Evolutionary conservation across 768 basidiomycete genomes (phyloP), one percentile per base, ranked within the genome.

Genomic region (Multifurca ochricompacta): DNA sequence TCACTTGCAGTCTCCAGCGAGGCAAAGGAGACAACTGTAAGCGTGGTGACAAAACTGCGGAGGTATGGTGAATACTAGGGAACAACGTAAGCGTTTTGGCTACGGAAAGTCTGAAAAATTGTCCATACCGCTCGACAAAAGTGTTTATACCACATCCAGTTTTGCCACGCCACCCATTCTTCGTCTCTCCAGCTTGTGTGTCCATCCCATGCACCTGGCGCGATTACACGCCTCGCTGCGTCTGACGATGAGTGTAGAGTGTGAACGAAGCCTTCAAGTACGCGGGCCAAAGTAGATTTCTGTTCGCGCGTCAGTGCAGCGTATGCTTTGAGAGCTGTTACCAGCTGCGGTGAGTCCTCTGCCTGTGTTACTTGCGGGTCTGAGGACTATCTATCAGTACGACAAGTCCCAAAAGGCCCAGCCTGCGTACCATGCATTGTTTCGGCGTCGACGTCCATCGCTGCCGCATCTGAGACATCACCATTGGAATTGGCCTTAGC

Each of bases 141-240:
- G 62, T 95, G 89, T 56, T 87, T 74, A 62, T 87, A 93, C 91
- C 91, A 94, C 2, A 87, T 83, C 85, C 88, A 91, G 0, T 84
- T 87, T 70, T 88, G 83, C 90, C 89, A 92, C 1, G 78, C 74
- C 64, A 78, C 77, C 91, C 91, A 94, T 51, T 87, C 83, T 25
- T 81, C 79, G 34, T 79, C 75, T 19, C 74, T 74, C 89, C 89
- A 91, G 28, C 71, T 76, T 1, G 72, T 74, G 21, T 87, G 83
- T 39, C 78, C 78, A 31, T 80, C 74, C 91, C 90, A 92, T 0
- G 81, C 78, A 4, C 76, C 71, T 60, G 82, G 80, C 3, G 75
- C 74, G 27, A 92, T 77, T 34, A 90, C 79, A 21, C 71, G 72
- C 18, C 74, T 71, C 1, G 81, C 69, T 2, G 76, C 71, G 54